These are phyloP conservation scores for Aspergillus ostianus DNA, from an alignment of 495 filamentous ascomycete species.

Conservation along the genomic window DNA sequence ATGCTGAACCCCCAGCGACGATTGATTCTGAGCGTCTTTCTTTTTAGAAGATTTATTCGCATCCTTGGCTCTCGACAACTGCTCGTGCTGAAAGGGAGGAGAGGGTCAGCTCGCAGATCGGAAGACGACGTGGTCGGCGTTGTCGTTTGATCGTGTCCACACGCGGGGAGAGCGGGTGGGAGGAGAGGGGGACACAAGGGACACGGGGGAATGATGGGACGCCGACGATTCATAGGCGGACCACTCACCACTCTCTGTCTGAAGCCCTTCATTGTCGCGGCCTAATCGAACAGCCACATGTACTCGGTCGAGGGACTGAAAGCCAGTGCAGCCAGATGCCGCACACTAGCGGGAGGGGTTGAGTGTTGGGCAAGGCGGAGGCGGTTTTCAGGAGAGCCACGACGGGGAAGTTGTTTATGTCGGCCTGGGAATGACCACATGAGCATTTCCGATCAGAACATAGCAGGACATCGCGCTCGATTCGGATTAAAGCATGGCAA, in stretches of 20 bases:
- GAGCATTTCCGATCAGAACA: conserved; percentile 27
- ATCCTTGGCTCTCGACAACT: conserved; percentile 96
- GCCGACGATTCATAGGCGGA: conserved; percentile 6
- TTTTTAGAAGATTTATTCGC: conserved; percentile 93
- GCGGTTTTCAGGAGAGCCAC: conserved; percentile 27
- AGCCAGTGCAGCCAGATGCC: conserved; percentile 41
- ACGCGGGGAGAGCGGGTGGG: conserved; percentile 11
- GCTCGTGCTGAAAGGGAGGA: conserved; percentile 57
- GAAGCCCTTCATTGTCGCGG: conserved; percentile 88
- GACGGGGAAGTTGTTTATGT: conserved; percentile 32
- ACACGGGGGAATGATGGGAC: conserved; percentile 7
- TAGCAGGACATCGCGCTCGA: conserved; percentile 12
- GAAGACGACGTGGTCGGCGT: conserved; percentile 8
- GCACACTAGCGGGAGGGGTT: conserved; percentile 41
- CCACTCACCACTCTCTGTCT: conserved; percentile 93
- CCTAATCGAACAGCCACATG: conserved; percentile 37
- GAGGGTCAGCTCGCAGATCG: conserved; percentile 23
- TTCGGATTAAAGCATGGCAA: conserved; percentile 1
- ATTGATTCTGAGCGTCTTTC: conserved; percentile 61
- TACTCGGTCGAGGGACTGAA: conserved; percentile 33
- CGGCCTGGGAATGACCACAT: conserved; percentile 33
- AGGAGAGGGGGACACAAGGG: conserved; percentile 14
- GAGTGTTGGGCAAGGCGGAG: conserved; percentile 20
- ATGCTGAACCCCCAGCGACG: conserved; percentile 36
- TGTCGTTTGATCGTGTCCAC: conserved; percentile 10